Conservation (phyloP, 1,284 basidiomycete genomes). For the Sparassis latifolia region DNA sequence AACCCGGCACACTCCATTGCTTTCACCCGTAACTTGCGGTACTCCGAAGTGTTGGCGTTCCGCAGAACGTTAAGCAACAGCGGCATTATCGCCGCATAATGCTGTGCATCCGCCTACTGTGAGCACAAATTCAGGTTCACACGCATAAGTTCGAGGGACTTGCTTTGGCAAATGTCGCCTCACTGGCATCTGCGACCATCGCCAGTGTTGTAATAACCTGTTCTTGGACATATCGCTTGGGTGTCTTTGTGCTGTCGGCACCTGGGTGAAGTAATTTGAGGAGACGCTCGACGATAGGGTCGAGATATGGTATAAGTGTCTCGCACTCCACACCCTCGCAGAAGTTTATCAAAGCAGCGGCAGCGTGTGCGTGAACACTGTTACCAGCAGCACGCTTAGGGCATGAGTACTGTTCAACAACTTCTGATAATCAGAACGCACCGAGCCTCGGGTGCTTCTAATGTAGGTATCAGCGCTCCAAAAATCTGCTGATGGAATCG, state of each 20-base stretch:
- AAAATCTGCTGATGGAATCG: slow-evolving; percentile 64
- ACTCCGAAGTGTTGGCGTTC: slow-evolving; percentile 60
- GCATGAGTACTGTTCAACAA: neutral
- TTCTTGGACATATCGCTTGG: slow-evolving; percentile 69
- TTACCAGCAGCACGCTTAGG: neutral
- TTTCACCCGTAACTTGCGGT: slow-evolving; percentile 64
- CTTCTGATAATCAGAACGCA: slow-evolving; percentile 21
- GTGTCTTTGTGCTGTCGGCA: slow-evolving; percentile 27
- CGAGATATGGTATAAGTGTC: slow-evolving; percentile 67
- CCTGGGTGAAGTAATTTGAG: slow-evolving; percentile 55
- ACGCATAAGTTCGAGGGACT: neutral
- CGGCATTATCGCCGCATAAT: slow-evolving; percentile 74
- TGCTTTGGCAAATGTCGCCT: slow-evolving; percentile 64
- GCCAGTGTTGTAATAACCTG: slow-evolving; percentile 79
- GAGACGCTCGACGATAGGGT: slow-evolving; percentile 68
- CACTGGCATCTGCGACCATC: slow-evolving; percentile 80
- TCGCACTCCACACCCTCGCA: slow-evolving; percentile 77
- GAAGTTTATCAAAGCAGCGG: slow-evolving; percentile 84
- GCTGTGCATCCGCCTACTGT: slow-evolving; percentile 29
- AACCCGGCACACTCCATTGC: slow-evolving; percentile 85
- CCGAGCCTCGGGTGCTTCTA: slow-evolving; percentile 74
- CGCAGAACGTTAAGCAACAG: slow-evolving; percentile 63
- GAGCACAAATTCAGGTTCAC: neutral
- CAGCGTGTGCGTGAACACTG: slow-evolving; percentile 80
- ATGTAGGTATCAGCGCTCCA: slow-evolving; percentile 60